Evolutionary conservation across 106 monocot genomes (phyloP), one percentile per base, ranked within the genome.

Genomic region (Dendrobium chrysotoxum): DNA sequence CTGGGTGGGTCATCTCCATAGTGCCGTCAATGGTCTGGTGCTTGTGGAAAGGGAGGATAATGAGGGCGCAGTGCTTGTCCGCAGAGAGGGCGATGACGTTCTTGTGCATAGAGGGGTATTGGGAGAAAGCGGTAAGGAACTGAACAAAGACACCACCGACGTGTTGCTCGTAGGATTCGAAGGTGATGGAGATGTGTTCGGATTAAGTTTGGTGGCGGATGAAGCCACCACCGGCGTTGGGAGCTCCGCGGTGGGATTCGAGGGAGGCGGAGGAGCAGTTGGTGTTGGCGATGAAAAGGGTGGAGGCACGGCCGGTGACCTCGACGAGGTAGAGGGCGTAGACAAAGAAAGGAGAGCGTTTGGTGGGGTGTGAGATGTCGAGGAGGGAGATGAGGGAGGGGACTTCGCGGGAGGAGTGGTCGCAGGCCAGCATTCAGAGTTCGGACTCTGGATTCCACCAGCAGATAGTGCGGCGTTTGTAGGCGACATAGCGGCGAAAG

Each of bases 321-420:
- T 87, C 87, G 57, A 81, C 74, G 23, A 87, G 83, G 78, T 87
- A 83, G 25, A 87, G 78, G 26, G 75, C 80, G 38, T 83, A 83
- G 61, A 87, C 72, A 65, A 83, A 87, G 31, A 87, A 83, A 1
- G 87, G 87, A 4, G 80, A 81, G 10, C 87, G 70, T 28, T 87
- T 87, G 7, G 83, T 87, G 5, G 87, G 87, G 53, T 87, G 79
- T 7, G 87, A 77, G 74, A 68, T 28, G 25, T 87, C 87, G 35
- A 87, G 83, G 39, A 87, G 64, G 44, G 75, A 42, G 72, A 87
- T 81, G 53, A 87, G 30, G 26, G 83, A 72, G 11, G 83, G 83
- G 25, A 81, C 87, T 4, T 83, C 66, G 15, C 81, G 73, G 1
- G 87, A 50, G 50, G 77, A 72, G 81, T 87, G 83, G 23, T 80